Percentiles rank a stretch among this genome's conserved stretches.
phyloP scores from a whole-genome alignment of 2,329 filamentous ascomycete species.

The Reticulascus tulasneorum region DNA sequence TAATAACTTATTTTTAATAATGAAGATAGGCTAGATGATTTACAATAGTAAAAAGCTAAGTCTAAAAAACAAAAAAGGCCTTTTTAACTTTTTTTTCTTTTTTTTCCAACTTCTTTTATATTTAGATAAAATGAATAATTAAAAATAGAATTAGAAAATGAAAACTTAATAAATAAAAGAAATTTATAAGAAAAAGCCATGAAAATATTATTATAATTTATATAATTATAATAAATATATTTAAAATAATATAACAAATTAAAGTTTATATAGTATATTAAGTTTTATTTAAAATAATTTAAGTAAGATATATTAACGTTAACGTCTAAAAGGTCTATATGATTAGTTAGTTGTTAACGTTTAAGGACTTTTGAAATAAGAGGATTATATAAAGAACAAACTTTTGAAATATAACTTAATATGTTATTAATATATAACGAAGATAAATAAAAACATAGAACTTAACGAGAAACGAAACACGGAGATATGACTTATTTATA shows the following conservation, averaged over 20 bases:
- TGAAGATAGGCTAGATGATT: background rate
- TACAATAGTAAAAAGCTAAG: background rate
- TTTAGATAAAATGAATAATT: background rate
- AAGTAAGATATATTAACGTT: background rate
- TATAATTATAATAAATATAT: background rate
- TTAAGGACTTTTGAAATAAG: no score
- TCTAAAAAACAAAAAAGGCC: background rate
- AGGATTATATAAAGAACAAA: background rate
- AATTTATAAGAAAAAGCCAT: slow-evolving; percentile 1
- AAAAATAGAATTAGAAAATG: background rate
- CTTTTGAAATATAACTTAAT: background rate
- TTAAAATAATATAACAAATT: slow-evolving; percentile 1
- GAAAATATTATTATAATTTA: background rate
- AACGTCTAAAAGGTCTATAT: background rate
- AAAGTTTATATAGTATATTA: background rate
- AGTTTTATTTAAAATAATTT: slow-evolving; percentile 2
- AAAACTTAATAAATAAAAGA: background rate
- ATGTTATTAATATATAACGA: background rate
- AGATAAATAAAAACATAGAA: background rate
- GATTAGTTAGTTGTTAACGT: background rate
- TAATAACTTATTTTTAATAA: background rate
- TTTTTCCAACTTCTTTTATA: no score
- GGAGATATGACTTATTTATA: background rate
- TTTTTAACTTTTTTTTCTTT: no score
- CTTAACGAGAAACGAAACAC: background rate